Evolutionary conservation across 2,329 filamentous ascomycete genomes (phyloP), one percentile per base, ranked within the genome.

Genomic region (Botrytis medusae): DNA sequence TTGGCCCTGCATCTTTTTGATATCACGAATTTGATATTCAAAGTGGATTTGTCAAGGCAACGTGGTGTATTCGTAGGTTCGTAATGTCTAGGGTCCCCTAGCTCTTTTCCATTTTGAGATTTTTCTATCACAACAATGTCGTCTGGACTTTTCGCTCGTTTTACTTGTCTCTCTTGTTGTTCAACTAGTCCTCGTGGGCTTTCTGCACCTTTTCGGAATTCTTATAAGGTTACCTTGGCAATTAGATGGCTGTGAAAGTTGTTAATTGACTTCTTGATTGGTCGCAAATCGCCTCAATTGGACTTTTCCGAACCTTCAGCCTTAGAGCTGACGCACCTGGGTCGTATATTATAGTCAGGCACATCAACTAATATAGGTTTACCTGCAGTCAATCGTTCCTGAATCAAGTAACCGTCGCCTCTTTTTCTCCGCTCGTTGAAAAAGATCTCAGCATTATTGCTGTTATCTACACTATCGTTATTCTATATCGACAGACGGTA

Each of bases 41-140:
- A 68, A 57, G 65, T 57, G 65, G 48, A 44, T 69, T 57, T 57
- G 4, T 54, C 40, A 61, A 72, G 37, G 72, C 62, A 68, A 74
- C 42, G 72, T 74, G 61, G 61, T 54, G 72, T 20, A 63, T 69
- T 59, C 16, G 61, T 54, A 70, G 37, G 57, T 40, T 32, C 44
- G 40, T 34, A 48, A 70, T 61, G 25, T 65, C 76, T 57, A 70
- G 76, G 76, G 72, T 72, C 68, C 73, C 77, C 77, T 79, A 78
- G 76, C 77, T 79, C 72, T 78, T 78, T 78, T 64, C 77, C 76
- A 74, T 68, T 77, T 78, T 71, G 70, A 76, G 76, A 40, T 59
- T 20, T 34, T 51, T 54, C 25, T 32, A 67, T 57, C 42, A 32
- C 42, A 61, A 62, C 71, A 74, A 62, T 57, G 51, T 42, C 32